Conservation (phyloP, 164 flowering plant genomes). For the Vitis rotundifolia region DNA sequence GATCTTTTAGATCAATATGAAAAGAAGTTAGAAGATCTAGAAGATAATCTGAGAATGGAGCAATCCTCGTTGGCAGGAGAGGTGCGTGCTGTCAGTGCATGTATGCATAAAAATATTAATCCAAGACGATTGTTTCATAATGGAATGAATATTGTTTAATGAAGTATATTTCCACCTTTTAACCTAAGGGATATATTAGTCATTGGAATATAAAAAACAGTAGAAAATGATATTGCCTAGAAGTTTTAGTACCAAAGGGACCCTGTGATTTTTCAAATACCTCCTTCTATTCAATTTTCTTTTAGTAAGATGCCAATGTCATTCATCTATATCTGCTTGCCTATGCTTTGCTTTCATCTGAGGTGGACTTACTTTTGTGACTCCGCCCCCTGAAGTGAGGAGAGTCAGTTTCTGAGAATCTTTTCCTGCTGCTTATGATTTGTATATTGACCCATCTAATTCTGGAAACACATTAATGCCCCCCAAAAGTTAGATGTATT, state of each 20-base stretch:
- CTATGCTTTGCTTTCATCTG: no score
- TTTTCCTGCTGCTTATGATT: no score
- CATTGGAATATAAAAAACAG: not conserved
- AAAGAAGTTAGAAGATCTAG: constrained; percentile 48
- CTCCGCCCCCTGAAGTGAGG: no score
- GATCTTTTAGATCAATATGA: constrained; percentile 43
- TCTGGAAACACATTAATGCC: no score
- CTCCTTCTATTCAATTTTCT: not conserved
- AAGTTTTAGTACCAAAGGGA: not conserved
- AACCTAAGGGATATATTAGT: not conserved
- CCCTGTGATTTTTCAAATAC: not conserved
- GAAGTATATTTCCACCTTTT: not conserved
- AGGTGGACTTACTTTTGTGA: no score
- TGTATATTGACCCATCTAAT: no score
- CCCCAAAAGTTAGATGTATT: no score
- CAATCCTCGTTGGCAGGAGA: constrained; percentile 41
- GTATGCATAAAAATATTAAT: not conserved
- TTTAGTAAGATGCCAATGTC: not conserved
- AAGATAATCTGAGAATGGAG: constrained; percentile 43
- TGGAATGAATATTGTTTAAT: not conserved
- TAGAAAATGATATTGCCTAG: not conserved
- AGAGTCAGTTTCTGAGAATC: no score
- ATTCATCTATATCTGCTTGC: no score
- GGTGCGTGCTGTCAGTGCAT: constrained; percentile 27
- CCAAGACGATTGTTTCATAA: not conserved